Percentiles rank a stretch among this genome's conserved stretches.
Evolutionary conservation across 2,329 filamentous ascomycete genomes (phyloP).

Genomic region (Ophiocordyceps camponoti-saundersi): DNA sequence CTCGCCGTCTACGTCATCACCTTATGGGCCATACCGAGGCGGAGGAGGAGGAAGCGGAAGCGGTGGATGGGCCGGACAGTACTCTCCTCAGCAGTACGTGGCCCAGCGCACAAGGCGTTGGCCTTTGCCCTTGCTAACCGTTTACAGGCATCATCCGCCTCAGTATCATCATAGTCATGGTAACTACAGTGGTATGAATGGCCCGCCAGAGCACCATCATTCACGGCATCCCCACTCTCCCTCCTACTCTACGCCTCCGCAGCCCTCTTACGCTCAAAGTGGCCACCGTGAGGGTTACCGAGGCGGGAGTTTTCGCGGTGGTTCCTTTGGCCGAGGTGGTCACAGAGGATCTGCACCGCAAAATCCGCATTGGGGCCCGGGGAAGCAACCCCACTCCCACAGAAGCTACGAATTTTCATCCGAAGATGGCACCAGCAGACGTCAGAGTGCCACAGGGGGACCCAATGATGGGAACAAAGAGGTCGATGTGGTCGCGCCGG

Average conservation of each 20-base stretch:
- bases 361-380: slow-evolving; percentile 54
- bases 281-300: slow-evolving; percentile 28
- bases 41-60: neutral
- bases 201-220: slow-evolving; percentile 37
- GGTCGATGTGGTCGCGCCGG: slow-evolving; percentile 5
- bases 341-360: slow-evolving; percentile 45
- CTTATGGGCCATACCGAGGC: slow-evolving; percentile 18
- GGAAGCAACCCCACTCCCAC: slow-evolving; percentile 6
- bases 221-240: slow-evolving; percentile 28
- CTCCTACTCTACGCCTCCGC: slow-evolving; percentile 37
- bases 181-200: slow-evolving; percentile 33
- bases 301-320: slow-evolving; percentile 43
- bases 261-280: slow-evolving; percentile 28
- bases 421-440: slow-evolving; percentile 6
- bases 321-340: slow-evolving; percentile 30
- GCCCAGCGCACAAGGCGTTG: neutral
- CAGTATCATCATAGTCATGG: slow-evolving; percentile 34
- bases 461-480: slow-evolving; percentile 4
- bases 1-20: slow-evolving; percentile 27
- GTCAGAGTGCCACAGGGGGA: slow-evolving; percentile 4
- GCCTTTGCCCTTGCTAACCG: slow-evolving; percentile 2
- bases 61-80: slow-evolving; percentile 20
- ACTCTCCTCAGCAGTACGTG: slow-evolving; percentile 24
- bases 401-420: slow-evolving; percentile 4
- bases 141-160: slow-evolving; percentile 40